Conservation (phyloP, 2,329 filamentous ascomycete species). For the Fusarium sp. region DNA sequence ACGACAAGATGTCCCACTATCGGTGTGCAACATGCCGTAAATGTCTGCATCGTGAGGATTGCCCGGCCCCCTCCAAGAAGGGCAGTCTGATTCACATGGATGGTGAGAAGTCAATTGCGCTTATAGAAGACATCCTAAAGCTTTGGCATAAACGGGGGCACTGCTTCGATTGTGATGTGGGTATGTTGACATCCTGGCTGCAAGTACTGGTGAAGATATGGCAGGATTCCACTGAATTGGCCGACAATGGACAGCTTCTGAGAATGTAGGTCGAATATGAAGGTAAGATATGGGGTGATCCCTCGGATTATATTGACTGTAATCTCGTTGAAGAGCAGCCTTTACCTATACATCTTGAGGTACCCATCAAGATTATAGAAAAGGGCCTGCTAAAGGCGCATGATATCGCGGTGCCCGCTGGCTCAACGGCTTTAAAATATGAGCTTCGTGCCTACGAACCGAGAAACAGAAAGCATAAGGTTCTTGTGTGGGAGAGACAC, state of each 20-base stretch:
- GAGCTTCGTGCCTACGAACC: background rate
- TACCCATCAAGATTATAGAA: fast-evolving
- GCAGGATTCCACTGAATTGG: background rate
- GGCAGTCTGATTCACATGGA: background rate
- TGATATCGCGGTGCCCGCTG: background rate
- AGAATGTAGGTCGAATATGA: background rate
- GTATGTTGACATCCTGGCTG: background rate
- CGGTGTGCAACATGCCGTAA: background rate
- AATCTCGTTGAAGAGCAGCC: background rate
- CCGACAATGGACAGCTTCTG: background rate
- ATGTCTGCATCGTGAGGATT: background rate
- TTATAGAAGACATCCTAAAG: background rate
- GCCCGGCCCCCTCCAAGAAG: background rate
- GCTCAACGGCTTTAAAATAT: background rate
- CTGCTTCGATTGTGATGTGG: background rate
- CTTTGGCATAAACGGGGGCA: too few relatives aligned
- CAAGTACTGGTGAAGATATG: background rate
- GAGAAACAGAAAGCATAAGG: too few relatives aligned
- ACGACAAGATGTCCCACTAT: fast-evolving
- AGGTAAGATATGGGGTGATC: background rate
- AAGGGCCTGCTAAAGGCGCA: background rate
- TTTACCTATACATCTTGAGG: background rate
- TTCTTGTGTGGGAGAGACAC: background rate
- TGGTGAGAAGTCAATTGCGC: background rate
- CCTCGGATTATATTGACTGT: fast-evolving